Conservation (phyloP, 139 green algal species). For the Astrephomene gubernaculifera region DNA sequence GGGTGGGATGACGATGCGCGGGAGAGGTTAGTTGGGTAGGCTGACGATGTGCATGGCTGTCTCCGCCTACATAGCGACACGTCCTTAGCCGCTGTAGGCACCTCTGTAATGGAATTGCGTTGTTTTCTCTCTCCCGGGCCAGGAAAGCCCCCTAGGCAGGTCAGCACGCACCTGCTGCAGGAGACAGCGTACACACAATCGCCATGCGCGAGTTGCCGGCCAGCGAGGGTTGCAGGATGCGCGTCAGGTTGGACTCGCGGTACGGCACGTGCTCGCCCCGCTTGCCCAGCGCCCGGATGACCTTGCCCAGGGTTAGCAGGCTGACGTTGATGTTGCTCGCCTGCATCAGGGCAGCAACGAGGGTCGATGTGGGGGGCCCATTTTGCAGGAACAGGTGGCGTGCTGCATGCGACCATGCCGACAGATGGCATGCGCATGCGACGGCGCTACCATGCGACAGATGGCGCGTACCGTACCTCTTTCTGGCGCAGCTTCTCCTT, state of each 20-base stretch:
- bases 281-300: slow-evolving; percentile 92
- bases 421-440: no score
- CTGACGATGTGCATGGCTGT: no score
- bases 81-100: no score
- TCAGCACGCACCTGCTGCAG: slow-evolving; percentile 60
- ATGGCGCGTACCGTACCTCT: slow-evolving; percentile 15
- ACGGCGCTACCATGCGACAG: slow-evolving; percentile 14
- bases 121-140: no score
- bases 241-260: slow-evolving; percentile 90
- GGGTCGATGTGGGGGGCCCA: no score
- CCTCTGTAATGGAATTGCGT: no score
- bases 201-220: slow-evolving; percentile 94
- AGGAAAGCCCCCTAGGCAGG: no score
- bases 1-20: no score
- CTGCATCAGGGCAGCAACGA: slow-evolving; percentile 76
- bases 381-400: no score
- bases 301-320: slow-evolving; percentile 85
- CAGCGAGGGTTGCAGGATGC: slow-evolving; percentile 91
- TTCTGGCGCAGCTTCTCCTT: slow-evolving; percentile 48
- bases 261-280: slow-evolving; percentile 77
- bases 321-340: slow-evolving; percentile 94
- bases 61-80: no score
- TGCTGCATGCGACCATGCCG: no score
- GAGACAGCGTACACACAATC: slow-evolving; percentile 93
- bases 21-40: no score